Percentiles rank a stretch among this genome's conserved stretches.
Evolutionary conservation across 192 early-diverging fungal genomes (phyloP).

Genomic region (Helicostylum pulchrum): DNA sequence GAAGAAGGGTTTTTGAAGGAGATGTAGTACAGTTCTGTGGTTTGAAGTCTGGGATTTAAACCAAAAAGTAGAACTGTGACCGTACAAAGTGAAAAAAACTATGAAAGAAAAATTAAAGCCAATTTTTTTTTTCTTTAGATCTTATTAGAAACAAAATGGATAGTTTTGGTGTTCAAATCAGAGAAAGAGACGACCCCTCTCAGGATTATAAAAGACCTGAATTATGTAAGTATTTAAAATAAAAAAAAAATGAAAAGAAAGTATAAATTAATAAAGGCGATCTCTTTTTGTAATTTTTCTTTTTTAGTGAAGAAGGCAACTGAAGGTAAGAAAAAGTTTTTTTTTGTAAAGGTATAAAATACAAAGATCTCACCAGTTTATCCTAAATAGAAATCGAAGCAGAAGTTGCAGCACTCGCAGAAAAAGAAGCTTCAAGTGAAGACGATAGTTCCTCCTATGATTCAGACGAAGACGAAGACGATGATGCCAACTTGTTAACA

Average conservation of each 20-base stretch:
- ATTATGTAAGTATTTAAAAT: not conserved
- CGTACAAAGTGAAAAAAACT: too few relatives aligned
- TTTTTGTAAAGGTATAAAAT: not conserved
- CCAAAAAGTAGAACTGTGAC: too few relatives aligned
- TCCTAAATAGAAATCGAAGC: slow-evolving; percentile 5
- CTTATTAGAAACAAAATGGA: too few relatives aligned
- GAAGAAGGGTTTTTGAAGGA: too few relatives aligned
- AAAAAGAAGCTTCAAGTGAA: not conserved
- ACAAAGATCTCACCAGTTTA: not conserved
- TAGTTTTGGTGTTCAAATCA: not conserved
- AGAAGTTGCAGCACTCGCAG: slow-evolving; percentile 1
- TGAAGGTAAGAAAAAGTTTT: slow-evolving; percentile 1
- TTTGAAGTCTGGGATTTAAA: too few relatives aligned
- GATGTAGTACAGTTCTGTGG: too few relatives aligned
- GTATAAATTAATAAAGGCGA: not conserved
- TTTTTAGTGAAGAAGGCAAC: not conserved
- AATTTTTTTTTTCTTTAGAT: too few relatives aligned
- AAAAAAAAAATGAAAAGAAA: too few relatives aligned
- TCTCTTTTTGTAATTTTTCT: not conserved
- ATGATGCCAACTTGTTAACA: slow-evolving; percentile 76
- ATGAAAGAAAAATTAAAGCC: too few relatives aligned
- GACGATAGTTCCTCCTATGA: slow-evolving; percentile 46
- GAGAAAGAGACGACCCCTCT: not conserved
- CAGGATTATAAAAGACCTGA: not conserved
- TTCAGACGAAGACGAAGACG: slow-evolving; percentile 77